A percentile compares a stretch with the other conserved stretches of the same genome.
phyloP scores from a whole-genome alignment of 2,329 filamentous ascomycete species.

The Nothopassalora personata region DNA sequence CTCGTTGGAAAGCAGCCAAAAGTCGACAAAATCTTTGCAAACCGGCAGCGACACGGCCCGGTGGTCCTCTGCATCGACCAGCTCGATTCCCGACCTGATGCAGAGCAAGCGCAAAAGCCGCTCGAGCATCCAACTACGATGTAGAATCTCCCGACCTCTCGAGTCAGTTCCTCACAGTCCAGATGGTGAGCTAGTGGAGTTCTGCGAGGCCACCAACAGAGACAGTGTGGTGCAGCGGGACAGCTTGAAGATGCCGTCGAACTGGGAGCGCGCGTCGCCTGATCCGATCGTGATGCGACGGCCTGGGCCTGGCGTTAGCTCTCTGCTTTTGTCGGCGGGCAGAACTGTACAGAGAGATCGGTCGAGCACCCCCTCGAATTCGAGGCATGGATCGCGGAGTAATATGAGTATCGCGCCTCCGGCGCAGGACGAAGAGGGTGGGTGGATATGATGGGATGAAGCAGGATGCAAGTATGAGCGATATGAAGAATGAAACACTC shows the following conservation, averaged over 20 bases:
- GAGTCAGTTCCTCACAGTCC: slow-evolving; percentile 26
- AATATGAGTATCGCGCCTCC: not conserved
- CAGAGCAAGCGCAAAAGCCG: slow-evolving; percentile 23
- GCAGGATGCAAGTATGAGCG: slow-evolving; percentile 1
- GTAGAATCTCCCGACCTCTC: slow-evolving; percentile 17
- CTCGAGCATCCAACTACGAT: slow-evolving; percentile 4
- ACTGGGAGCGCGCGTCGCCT: not conserved
- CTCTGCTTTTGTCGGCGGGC: slow-evolving; percentile 21
- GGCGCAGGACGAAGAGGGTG: slow-evolving; percentile 3
- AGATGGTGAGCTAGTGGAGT: slow-evolving; percentile 5
- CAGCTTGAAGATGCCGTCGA: not conserved
- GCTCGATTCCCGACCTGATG: slow-evolving; percentile 27
- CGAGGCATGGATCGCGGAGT: not conserved
- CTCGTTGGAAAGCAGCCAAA: slow-evolving; percentile 23
- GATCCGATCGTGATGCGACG: slow-evolving; percentile 15
- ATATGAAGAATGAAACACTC: slow-evolving; percentile 1
- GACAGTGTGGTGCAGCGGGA: not conserved
- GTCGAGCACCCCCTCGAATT: not conserved
- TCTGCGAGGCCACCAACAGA: not conserved
- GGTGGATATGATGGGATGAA: slow-evolving; percentile 11
- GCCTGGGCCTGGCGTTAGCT: slow-evolving; percentile 20
- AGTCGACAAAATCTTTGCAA: slow-evolving; percentile 7
- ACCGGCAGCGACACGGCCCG: slow-evolving; percentile 19
- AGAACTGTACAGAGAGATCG: slow-evolving; percentile 20
- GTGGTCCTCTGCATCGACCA: slow-evolving; percentile 28